Evolutionary conservation across 257 asterid genomes (phyloP).

Genomic region (Solanum dulcamara): DNA sequence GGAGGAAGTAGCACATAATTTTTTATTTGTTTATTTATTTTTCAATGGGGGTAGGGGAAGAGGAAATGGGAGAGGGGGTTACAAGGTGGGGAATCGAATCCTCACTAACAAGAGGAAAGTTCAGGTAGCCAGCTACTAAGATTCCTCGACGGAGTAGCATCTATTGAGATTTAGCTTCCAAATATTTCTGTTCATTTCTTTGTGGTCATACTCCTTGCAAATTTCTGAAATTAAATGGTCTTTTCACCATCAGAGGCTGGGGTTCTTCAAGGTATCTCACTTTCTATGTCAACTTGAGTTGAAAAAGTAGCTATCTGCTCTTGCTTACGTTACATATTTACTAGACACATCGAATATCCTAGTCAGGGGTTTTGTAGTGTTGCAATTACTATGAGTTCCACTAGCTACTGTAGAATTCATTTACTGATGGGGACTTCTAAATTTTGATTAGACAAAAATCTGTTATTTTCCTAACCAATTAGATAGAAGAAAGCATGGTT

Average conservation of each 20-base stretch:
- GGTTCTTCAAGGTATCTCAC: neutral
- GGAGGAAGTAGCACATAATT: neutral
- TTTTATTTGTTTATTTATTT: too few species aligned
- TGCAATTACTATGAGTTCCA: neutral
- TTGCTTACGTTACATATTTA: neutral
- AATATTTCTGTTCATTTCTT: neutral
- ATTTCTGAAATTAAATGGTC: neutral
- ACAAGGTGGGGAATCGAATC: too few species aligned
- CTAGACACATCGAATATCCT: neutral
- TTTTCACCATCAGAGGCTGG: neutral
- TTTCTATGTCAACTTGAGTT: neutral
- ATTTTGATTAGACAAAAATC: neutral
- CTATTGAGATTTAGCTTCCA: neutral
- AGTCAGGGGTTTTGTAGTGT: neutral
- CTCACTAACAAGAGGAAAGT: too few species aligned
- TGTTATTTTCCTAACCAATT: neutral
- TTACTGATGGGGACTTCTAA: neutral
- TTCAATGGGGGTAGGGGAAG: too few species aligned
- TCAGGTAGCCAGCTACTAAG: too few species aligned
- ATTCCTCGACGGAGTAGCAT: neutral
- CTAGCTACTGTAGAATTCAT: neutral
- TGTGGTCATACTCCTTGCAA: neutral
- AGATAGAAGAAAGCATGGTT: neutral
- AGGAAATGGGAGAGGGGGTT: too few species aligned
- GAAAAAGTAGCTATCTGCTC: neutral